A percentile compares a stretch with the other conserved stretches of the same genome.
Evolutionary conservation across 2,329 filamentous ascomycete genomes (phyloP).

Genomic region (Tolypocladium endophyticum): DNA sequence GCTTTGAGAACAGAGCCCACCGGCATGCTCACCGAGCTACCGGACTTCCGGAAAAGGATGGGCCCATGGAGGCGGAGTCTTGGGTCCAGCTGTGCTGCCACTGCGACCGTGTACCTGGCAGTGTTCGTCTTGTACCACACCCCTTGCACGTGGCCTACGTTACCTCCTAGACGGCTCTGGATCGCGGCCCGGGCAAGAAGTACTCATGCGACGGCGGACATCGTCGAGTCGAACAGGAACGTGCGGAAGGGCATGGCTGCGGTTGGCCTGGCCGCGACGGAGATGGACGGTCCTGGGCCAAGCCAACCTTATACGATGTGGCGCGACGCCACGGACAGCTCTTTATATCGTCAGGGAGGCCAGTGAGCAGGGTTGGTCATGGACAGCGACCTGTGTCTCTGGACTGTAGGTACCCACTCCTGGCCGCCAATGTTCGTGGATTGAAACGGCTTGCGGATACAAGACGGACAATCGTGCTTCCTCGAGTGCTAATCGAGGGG

Average conservation of each 20-base stretch:
- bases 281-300: not conserved
- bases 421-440: not conserved
- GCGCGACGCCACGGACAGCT: not conserved
- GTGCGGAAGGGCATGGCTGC: not conserved
- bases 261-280: not conserved
- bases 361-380: not conserved
- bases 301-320: not conserved
- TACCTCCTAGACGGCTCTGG: not conserved
- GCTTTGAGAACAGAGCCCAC: not conserved
- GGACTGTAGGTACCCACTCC: too few relatives aligned
- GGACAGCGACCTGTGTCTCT: not conserved
- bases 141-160: slow-evolving; percentile 5
- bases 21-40: not conserved
- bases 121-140: slow-evolving; percentile 12
- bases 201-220: not conserved
- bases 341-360: not conserved
- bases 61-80: slow-evolving; percentile 5
- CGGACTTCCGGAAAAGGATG: slow-evolving; percentile 4
- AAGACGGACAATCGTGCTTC: not conserved
- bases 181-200: not conserved
- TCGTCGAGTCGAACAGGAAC: not conserved
- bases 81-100: slow-evolving; percentile 10
- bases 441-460: not conserved
- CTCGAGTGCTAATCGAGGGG: not conserved
- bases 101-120: slow-evolving; percentile 11